Percentiles rank a stretch among this genome's conserved stretches.
Evolutionary conservation across 2,329 filamentous ascomycete genomes (phyloP).

Genomic region (Cordyceps farinosa): DNA sequence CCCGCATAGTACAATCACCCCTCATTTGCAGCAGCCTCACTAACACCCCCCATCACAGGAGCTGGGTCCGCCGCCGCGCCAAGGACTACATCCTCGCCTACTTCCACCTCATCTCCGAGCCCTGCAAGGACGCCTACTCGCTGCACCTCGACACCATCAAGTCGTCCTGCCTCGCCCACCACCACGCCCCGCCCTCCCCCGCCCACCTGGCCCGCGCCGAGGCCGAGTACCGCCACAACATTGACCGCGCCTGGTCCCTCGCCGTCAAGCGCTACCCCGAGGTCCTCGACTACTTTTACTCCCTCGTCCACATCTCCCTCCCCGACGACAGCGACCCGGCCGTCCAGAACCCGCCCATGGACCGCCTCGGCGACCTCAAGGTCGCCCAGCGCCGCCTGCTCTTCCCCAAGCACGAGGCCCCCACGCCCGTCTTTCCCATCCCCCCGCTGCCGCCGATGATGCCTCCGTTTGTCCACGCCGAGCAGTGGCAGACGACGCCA

Average conservation of each 20-base stretch:
- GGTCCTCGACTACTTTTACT: conserved; percentile 77
- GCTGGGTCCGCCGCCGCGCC: conserved; percentile 62
- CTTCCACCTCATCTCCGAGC: conserved; percentile 58
- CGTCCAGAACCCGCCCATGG: conserved; percentile 59
- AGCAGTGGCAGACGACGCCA: conserved; percentile 37
- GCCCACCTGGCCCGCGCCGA: conserved; percentile 63
- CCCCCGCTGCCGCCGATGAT: background rate
- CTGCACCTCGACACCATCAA: conserved; percentile 54
- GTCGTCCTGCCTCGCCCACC: conserved; percentile 54
- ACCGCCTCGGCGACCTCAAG: conserved; percentile 49
- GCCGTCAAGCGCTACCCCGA: conserved; percentile 75
- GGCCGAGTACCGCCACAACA: conserved; percentile 64
- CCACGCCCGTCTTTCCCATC: conserved; percentile 17
- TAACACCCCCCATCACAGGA: conserved; percentile 34
- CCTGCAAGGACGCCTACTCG: conserved; percentile 56
- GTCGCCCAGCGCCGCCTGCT: conserved; percentile 36
- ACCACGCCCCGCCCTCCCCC: conserved; percentile 55
- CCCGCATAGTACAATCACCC: background rate
- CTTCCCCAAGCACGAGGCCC: background rate
- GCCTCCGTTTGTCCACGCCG: conserved; percentile 25
- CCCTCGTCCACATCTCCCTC: conserved; percentile 62
- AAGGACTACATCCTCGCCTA: conserved; percentile 67
- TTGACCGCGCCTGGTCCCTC: conserved; percentile 75
- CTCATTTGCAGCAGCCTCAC: too few species aligned
- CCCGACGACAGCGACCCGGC: conserved; percentile 59